These are phyloP conservation scores for Lactarius sp. DNA, from an alignment of 768 basidiomycete genomes.

Conservation along the genomic window DNA sequence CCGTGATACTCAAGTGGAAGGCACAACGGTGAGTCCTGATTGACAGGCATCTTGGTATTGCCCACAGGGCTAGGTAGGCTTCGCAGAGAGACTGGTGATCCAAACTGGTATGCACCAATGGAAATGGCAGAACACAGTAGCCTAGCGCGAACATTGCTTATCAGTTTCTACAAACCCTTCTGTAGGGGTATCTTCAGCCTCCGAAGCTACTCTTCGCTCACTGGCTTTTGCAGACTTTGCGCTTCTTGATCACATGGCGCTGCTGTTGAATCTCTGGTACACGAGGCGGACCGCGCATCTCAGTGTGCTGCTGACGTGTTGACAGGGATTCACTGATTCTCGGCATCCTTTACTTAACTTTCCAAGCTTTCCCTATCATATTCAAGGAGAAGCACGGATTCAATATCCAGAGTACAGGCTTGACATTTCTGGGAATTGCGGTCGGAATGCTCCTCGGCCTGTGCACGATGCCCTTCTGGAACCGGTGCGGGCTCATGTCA, in stretches of 20 bases:
- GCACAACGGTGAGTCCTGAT: conserved; percentile 42
- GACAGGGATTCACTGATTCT: conserved; percentile 39
- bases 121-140: conserved; percentile 44
- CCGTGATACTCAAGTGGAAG: conserved; percentile 56
- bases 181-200: conserved; percentile 39
- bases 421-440: conserved; percentile 49
- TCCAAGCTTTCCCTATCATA: conserved; percentile 56
- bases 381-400: conserved; percentile 47
- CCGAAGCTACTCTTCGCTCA: not conserved
- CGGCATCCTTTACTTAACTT: conserved; percentile 45
- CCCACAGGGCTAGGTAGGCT: conserved; percentile 35
- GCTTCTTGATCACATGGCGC: conserved; percentile 67
- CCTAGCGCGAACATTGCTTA: conserved; percentile 43
- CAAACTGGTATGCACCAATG: conserved; percentile 51
- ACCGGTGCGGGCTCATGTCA: conserved; percentile 26
- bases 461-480: conserved; percentile 45
- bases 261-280: conserved; percentile 66
- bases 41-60: not conserved
- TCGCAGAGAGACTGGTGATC: conserved; percentile 51
- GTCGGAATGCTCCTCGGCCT: conserved; percentile 41
- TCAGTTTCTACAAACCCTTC: conserved; percentile 70
- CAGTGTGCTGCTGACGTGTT: not conserved
- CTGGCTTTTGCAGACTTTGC: conserved; percentile 46
- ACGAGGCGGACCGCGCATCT: conserved; percentile 20
- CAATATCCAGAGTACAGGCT: conserved; percentile 46